These are phyloP conservation scores for Trichoderma oligosporum DNA, from an alignment of 2,329 filamentous ascomycete species.

Conservation along the genomic window DNA sequence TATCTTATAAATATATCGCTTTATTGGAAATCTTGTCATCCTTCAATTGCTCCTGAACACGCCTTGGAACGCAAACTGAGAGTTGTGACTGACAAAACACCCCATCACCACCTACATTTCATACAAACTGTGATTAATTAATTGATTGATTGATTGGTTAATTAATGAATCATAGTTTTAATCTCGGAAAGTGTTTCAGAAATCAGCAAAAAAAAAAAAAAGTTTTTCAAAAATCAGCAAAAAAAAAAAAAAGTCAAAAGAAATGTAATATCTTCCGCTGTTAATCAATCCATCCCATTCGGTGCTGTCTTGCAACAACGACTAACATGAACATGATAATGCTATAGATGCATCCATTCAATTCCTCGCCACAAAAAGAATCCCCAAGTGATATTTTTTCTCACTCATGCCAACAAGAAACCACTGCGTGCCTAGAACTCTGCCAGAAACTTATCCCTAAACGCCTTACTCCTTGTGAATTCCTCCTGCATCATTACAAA, in stretches of 20 bases:
- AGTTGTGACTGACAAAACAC: background rate
- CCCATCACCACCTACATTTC: too few relatives aligned
- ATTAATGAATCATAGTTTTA: too few relatives aligned
- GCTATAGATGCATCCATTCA: background rate
- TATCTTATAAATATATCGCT: too few relatives aligned
- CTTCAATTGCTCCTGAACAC: conserved; percentile 4
- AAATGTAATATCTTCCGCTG: background rate
- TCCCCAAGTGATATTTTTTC: conserved; percentile 7
- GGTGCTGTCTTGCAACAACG: background rate
- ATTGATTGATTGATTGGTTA: too few relatives aligned
- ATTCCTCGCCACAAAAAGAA: conserved; percentile 3
- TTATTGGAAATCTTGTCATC: conserved; percentile 3
- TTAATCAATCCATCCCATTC: background rate
- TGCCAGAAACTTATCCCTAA: conserved; percentile 12
- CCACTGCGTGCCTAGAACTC: conserved; percentile 12
- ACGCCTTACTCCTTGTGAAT: conserved; percentile 22
- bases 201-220: too few relatives aligned
- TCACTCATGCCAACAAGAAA: conserved; percentile 11
- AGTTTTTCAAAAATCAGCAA: background rate
- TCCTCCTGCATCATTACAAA: conserved; percentile 8
- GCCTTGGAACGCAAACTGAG: conserved; percentile 2
- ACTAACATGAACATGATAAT: background rate
- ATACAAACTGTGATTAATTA: too few relatives aligned
- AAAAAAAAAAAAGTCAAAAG: background rate
- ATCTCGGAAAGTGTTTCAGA: too few relatives aligned